Conservation (phyloP, 2,329 filamentous ascomycete species). For the Thermoascus crustaceus region DNA sequence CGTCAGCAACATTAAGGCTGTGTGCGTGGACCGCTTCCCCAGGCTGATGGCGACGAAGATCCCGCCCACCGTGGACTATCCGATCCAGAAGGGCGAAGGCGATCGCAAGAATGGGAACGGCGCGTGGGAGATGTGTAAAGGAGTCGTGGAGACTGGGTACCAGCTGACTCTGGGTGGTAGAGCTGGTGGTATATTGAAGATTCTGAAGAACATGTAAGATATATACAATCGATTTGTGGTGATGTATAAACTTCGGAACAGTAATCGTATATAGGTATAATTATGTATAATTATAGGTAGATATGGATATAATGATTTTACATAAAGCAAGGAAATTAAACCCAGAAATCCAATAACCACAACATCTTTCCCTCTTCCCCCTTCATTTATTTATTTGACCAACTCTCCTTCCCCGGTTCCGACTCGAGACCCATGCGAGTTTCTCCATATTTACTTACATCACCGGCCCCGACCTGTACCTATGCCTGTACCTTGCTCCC, state of each 20-base stretch:
- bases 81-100: constrained; percentile 56
- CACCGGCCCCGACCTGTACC: background rate
- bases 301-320: too few species aligned
- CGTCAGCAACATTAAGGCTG: constrained; percentile 77
- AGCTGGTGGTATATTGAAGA: constrained; percentile 27
- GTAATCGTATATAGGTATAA: too few species aligned
- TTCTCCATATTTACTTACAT: background rate
- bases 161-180: constrained; percentile 36
- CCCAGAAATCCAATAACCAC: too few species aligned
- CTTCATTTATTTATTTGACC: too few species aligned
- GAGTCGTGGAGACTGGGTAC: constrained; percentile 39
- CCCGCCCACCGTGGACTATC: constrained; percentile 72
- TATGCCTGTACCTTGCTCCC: background rate
- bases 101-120: constrained; percentile 45
- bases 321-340: too few species aligned
- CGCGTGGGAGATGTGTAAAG: constrained; percentile 51
- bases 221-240: background rate
- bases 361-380: too few species aligned
- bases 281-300: background rate
- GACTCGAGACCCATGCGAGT: too few species aligned
- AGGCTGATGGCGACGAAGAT: constrained; percentile 61
- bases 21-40: constrained; percentile 67
- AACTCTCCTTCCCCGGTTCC: too few species aligned
- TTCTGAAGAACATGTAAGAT: constrained; percentile 31
- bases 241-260: background rate